Evolutionary conservation across 768 basidiomycete species (phyloP), one percentile per base, ranked within the genome.

Genomic region (Amanita muscaria): DNA sequence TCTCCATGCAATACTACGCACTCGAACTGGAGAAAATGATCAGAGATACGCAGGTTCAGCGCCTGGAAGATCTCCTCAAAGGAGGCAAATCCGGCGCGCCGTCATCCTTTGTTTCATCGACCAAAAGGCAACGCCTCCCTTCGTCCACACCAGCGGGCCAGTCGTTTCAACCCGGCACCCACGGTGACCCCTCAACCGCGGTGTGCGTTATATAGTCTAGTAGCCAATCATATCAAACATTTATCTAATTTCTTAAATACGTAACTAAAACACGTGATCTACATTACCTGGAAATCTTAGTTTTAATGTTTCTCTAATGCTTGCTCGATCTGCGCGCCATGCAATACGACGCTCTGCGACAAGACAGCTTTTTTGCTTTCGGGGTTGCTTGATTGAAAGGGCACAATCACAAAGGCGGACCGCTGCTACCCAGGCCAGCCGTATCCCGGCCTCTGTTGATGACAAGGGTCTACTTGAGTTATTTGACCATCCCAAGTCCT

Each of bases 401-500:
- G 56, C 61, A 29, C 56, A 56, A 34, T 34, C 53, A 31, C 44
- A 41, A 40, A 53, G 58, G 40, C 37, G 49, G 52, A 66, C 59
- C 53, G 52, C 74, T 19, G 74, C 72, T 15, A 59, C 68, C 22
- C 56, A 63, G 34, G 62, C 72, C 11, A 62, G 64, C 24, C 66
- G 66, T 31, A 72, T 79, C 35, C 79, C 80, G 14, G 72, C 81
- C 11, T 77, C 83, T 14, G 49, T 64, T 35, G 81, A 86, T 55
- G 86, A 88, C 63, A 66, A 65, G 41, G 70, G 77, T 40, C 70
- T 90, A 50, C 70, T 80, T 46, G 65, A 76, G 12, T 73, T 85
- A 47, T 88, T 89, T 60, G 87, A 90, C 65, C 70, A 72, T 27
- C 83, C 85, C 4, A 68, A 51, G 44, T 61, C 54, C 44, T 53